These are phyloP conservation scores for Celoporthe dispersa DNA, from an alignment of 2,329 filamentous ascomycete species.

Conservation along the genomic window DNA sequence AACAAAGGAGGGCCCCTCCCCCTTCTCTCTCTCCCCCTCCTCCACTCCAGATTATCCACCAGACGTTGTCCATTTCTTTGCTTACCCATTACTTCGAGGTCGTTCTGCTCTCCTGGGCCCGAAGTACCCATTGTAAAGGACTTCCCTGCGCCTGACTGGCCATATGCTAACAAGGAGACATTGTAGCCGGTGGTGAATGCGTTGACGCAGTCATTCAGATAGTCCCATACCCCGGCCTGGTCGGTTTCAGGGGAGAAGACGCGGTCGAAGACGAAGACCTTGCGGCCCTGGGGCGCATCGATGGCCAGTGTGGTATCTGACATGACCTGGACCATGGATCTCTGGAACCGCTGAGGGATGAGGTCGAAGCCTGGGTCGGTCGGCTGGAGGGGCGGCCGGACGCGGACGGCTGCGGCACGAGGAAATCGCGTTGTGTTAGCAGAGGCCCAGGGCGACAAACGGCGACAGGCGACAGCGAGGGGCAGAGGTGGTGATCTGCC, in stretches of 20 bases:
- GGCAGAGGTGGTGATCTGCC: neutral
- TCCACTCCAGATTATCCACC: neutral
- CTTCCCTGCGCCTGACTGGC: conserved; percentile 96
- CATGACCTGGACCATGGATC: conserved; percentile 87
- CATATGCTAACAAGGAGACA: conserved; percentile 95
- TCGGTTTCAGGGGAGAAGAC: conserved; percentile 84
- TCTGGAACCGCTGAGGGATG: conserved; percentile 93
- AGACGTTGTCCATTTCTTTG: conserved; percentile 22
- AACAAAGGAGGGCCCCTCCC: neutral
- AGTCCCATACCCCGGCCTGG: conserved; percentile 94
- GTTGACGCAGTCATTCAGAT: conserved; percentile 84
- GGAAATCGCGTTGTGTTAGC: conserved; percentile 2
- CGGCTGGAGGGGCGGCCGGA: conserved; percentile 82
- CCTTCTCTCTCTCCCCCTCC: neutral
- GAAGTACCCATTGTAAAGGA: conserved; percentile 99
- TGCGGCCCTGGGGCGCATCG: conserved; percentile 88
- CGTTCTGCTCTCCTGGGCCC: conserved; percentile 75
- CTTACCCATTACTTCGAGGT: conserved; percentile 78
- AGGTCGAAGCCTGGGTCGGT: conserved; percentile 92
- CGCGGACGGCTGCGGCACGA: conserved; percentile 75
- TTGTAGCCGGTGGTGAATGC: conserved; percentile 97
- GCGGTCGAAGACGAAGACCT: conserved; percentile 95
- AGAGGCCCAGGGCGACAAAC: neutral
- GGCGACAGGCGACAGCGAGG: neutral
- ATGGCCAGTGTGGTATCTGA: conserved; percentile 84